Evolutionary conservation across 2,329 filamentous ascomycete species (phyloP).

Genomic region (Calycina herbarum): DNA sequence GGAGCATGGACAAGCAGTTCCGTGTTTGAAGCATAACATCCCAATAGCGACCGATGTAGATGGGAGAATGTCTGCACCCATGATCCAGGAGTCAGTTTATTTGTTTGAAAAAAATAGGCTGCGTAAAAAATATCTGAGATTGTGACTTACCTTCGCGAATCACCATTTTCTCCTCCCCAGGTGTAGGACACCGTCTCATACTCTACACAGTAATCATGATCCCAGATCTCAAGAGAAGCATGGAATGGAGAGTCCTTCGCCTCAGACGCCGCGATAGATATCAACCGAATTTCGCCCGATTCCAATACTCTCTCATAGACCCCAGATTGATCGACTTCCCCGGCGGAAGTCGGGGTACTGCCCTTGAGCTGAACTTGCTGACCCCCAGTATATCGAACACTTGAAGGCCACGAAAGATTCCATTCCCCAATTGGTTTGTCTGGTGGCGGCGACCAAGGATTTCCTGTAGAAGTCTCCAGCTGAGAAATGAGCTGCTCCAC

Average conservation of each 20-base stretch:
- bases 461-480: background rate
- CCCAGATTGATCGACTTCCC: background rate
- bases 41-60: constrained; percentile 34
- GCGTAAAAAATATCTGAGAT: background rate
- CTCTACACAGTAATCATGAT: constrained; percentile 26
- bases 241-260: background rate
- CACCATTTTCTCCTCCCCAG: constrained; percentile 36
- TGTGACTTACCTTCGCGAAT: constrained; percentile 19
- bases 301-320: background rate
- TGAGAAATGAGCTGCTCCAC: background rate
- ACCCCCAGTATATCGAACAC: background rate
- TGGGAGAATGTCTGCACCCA: constrained; percentile 16
- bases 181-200: constrained; percentile 37
- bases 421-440: background rate
- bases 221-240: constrained; percentile 1
- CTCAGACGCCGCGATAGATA: background rate
- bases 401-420: constrained; percentile 4
- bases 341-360: background rate
- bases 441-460: background rate
- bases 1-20: constrained; percentile 35
- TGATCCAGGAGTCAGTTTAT: no score
- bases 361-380: background rate
- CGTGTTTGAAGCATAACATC: constrained; percentile 34
- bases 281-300: background rate
- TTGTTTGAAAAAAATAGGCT: no score